Conservation (phyloP, 176 grass and related monocot species). For the Chloris gayana region DNA sequence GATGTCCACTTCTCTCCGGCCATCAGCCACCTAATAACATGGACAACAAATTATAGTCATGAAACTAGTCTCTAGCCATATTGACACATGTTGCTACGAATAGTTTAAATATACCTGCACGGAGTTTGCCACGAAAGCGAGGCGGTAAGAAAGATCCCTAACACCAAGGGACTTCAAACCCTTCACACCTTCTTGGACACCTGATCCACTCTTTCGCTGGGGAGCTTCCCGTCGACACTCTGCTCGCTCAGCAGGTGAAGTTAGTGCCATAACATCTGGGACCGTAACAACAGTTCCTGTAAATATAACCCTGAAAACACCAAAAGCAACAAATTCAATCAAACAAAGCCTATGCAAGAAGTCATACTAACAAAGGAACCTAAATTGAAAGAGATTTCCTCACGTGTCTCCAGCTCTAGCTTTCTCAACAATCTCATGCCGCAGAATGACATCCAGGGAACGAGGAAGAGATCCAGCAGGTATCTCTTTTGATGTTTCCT, state of each 20-base stretch:
- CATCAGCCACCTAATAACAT: slow-evolving; percentile 75
- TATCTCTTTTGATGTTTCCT: slow-evolving; percentile 97
- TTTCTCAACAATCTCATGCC: slow-evolving; percentile 98
- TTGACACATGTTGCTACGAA: slow-evolving; percentile 22
- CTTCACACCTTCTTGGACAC: slow-evolving; percentile 88
- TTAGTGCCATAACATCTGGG: slow-evolving; percentile 97
- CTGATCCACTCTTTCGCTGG: slow-evolving; percentile 70
- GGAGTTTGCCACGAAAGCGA: slow-evolving; percentile 92
- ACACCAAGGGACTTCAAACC: slow-evolving; percentile 89
- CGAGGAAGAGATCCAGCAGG: slow-evolving; percentile 95
- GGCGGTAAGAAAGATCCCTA: slow-evolving; percentile 93
- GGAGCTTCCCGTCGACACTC: slow-evolving; percentile 88
- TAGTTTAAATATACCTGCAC: slow-evolving; percentile 70
- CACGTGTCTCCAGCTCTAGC: slow-evolving; percentile 96
- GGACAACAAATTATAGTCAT: slow-evolving; percentile 10
- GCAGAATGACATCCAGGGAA: slow-evolving; percentile 84
- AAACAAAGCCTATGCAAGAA: neutral
- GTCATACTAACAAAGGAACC: neutral
- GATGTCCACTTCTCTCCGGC: slow-evolving; percentile 79
- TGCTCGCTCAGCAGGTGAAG: slow-evolving; percentile 94
- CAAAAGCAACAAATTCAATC: slow-evolving; percentile 24
- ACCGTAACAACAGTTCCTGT: slow-evolving; percentile 86
- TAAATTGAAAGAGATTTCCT: slow-evolving; percentile 28
- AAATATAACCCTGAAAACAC: slow-evolving; percentile 69
- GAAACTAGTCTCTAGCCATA: neutral